Evolutionary conservation across 192 early-diverging fungal genomes (phyloP), one percentile per base, ranked within the genome.

Genomic region (Mortierella claussenii): DNA sequence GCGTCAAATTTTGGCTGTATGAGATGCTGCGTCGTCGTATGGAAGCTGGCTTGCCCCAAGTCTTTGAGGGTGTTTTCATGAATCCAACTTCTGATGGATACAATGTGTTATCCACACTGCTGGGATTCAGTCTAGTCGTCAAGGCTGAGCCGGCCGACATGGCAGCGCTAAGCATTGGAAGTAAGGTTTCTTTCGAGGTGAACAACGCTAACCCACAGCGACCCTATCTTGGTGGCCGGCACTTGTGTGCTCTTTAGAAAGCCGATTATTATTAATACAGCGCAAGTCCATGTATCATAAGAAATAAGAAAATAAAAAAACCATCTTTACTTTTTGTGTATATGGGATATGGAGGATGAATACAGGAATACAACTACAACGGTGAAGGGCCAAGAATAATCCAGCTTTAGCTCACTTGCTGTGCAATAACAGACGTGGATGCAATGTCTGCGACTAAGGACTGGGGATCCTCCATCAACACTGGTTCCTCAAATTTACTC

Each of bases 1-100:
- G 79, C n/a, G 53, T 63, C 20, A 74, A 82, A 58, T 83, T 78
- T 48, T 91, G 90, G 90, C 61, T 81, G 10, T 56, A 75, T 40
- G 86, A 88, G 57, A 86, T 87, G 84, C 51, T 91, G 30, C 73
- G 73, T 24, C 63, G 81, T 9, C 61, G 87, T 26, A 21, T 84
- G 3, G 83, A 87, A 26, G 51, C 23, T 2, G 79, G 73, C 0
- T 8, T 62, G 15, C 17, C 44, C 1, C 55, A 42, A 2, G 37
- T 49, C 0, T 62, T 67, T 47, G 73, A 76, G 0, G 73, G 73
- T 2, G 11, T 67, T 5, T 32, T 67, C 10, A 12, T 67, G 59
- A 76, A 76, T 31, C 51, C 52, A 24, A 76, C 73, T 0, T 50
- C 32, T 2, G 73, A 76, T 21, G 73, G 73, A 27, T 76, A 76